Evolutionary conservation across 345 rosid species (phyloP).

Genomic region (Camelina neglecta): DNA sequence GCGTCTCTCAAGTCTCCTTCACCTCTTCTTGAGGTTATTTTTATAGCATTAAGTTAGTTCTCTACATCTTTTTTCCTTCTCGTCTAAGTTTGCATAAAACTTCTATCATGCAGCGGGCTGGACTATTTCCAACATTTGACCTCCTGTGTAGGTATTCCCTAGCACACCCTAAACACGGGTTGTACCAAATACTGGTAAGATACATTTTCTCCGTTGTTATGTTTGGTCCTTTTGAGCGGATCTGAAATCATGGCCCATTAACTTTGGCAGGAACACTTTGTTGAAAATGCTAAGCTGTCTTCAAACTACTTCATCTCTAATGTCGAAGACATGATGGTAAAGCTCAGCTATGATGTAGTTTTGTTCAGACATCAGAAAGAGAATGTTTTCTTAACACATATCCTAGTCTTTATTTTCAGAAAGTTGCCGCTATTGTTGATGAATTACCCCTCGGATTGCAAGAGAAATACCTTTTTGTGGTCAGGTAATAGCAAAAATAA

Average conservation of each 20-base stretch:
- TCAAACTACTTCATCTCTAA: slow-evolving; percentile 79
- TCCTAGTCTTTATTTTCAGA: slow-evolving; percentile 51
- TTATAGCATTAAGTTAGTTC: slow-evolving; percentile 25
- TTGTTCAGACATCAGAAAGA: slow-evolving; percentile 19
- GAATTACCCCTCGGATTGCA: slow-evolving; percentile 74
- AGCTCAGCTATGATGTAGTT: slow-evolving; percentile 14
- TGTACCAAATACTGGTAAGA: slow-evolving; percentile 69
- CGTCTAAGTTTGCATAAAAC: slow-evolving; percentile 33
- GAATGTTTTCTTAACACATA: background rate
- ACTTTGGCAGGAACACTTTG: slow-evolving; percentile 73
- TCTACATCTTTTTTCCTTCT: slow-evolving; percentile 20
- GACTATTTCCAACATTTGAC: slow-evolving; percentile 83
- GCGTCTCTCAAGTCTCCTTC: slow-evolving; percentile 67
- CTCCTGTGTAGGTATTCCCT: slow-evolving; percentile 75
- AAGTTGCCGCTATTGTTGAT: slow-evolving; percentile 75
- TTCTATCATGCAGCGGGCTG: slow-evolving; percentile 68
- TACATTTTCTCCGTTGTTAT: background rate
- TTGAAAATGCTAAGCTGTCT: slow-evolving; percentile 83
- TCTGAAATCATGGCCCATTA: slow-evolving; percentile 27
- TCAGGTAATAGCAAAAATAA: slow-evolving; percentile 58
- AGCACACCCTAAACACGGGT: slow-evolving; percentile 60
- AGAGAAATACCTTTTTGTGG: slow-evolving; percentile 82
- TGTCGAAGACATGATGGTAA: slow-evolving; percentile 80
- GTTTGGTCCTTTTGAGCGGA: slow-evolving; percentile 2
- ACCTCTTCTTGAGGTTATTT: slow-evolving; percentile 75